Evolutionary conservation across 345 rosid genomes (phyloP).

Genomic region (Arabidopsis thaliana): TAIR10.1 NC_003070.9:3305001-3305500

Average conservation of each 20-base stretch:
- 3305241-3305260: slow-evolving; percentile 97
- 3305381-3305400: slow-evolving; percentile 54
- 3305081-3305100: slow-evolving; percentile 94
- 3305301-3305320: slow-evolving; percentile 70
- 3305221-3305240: slow-evolving; percentile 97
- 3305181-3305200: not conserved
- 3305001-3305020: not conserved
- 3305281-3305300: slow-evolving; percentile 74
- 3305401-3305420: slow-evolving; percentile 53
- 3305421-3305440: slow-evolving; percentile 44
- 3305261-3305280: slow-evolving; percentile 92
- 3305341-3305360: slow-evolving; percentile 68
- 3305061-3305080: slow-evolving; percentile 99
- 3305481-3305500: slow-evolving; percentile 3
- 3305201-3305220: slow-evolving; percentile 54
- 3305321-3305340: slow-evolving; percentile 56
- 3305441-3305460: slow-evolving; percentile 28
- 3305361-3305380: slow-evolving; percentile 58
- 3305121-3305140: slow-evolving; percentile 21
- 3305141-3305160: slow-evolving; percentile 33
- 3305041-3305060: slow-evolving; percentile 78
- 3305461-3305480: slow-evolving; percentile 20
- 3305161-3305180: not conserved
- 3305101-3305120: slow-evolving; percentile 97
- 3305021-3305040: slow-evolving; percentile 16